A percentile compares a stretch with the other conserved stretches of the same genome.
These are phyloP conservation scores for Xylaria scruposa DNA, from an alignment of 495 filamentous ascomycete species.

Conservation along the genomic window DNA sequence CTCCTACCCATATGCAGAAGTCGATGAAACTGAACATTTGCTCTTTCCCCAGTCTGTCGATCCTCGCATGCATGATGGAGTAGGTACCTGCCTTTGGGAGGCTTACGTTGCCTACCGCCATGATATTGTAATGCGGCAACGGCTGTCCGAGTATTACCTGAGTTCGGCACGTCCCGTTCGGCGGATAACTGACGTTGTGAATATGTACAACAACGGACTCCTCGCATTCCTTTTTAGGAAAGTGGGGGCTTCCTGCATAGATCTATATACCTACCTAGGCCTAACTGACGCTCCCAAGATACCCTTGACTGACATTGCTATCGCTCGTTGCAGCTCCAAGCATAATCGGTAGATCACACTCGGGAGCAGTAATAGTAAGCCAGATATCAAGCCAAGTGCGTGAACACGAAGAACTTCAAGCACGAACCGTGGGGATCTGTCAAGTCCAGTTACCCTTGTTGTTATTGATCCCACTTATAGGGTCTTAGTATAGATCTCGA, in stretches of 20 bases:
- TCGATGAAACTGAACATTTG: constrained; percentile 14
- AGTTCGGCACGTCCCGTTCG: constrained; percentile 10
- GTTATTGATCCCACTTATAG: constrained; percentile 13
- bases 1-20: constrained; percentile 15
- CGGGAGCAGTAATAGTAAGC: neutral
- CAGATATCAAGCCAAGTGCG: neutral
- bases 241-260: neutral
- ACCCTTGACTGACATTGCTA: neutral
- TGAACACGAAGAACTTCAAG: neutral
- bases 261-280: neutral
- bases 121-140: neutral
- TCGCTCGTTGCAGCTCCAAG: neutral
- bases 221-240: constrained; percentile 6
- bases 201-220: neutral
- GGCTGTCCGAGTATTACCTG: neutral
- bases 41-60: constrained; percentile 17
- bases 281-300: neutral
- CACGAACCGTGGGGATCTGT: constrained; percentile 15
- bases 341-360: constrained; percentile 7
- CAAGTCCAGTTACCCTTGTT: neutral
- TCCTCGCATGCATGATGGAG: constrained; percentile 16
- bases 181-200: neutral
- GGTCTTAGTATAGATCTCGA: constrained; percentile 23
- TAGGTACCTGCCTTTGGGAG: neutral
- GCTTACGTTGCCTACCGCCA: neutral